Evolutionary conservation across 2,329 filamentous ascomycete species (phyloP), one percentile per base, ranked within the genome.

Genomic region (Exophiala lecanii-corni): DNA sequence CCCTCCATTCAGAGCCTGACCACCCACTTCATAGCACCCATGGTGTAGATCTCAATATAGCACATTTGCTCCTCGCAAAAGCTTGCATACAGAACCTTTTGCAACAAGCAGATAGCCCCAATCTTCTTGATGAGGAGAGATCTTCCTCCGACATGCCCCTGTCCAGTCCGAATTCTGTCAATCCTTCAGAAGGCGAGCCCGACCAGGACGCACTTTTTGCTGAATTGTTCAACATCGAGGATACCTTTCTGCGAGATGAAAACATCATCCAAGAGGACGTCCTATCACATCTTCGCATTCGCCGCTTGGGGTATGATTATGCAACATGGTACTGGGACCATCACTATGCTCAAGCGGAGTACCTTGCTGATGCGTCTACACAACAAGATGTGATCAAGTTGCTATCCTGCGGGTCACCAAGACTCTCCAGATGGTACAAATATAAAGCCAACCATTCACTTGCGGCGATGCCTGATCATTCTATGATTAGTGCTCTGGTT

Each of bases 171-270:
- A 45, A 35, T 23, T 45, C 42, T 21, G 15, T 18, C 35, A 13
- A 36, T 25, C 32, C 41, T 28, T 30, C 21, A 33, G 17, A 35
- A 21, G 32, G 18, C 20, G 13, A 21, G 39, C 18, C 20, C 21
- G 40, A 47, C 19, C 20, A 47, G 31, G 35, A 39, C 9, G 21
- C n/a, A 32, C 25, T 16, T 39, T 44, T 18, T 19, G 15, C 18
- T 21, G 45, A 40, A 20, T 30, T 45, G 15, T 48, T 45, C 25
- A 31, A 35, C 28, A 36, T 48, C 31, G 41, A 36, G 34, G 45
- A 48, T 35, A n/a, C 34, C 18, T 48, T 48, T 36, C 19, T 48
- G 25, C 41, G 36, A 36, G 45, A 48, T 31, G 36, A 45, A 23
- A 40, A 40, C n/a, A 30, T 16, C 18, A 15, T 39, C 28, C 28